A percentile compares a stretch with the other conserved stretches of the same genome.
These are phyloP conservation scores for Ophiostoma sp. DNA, from an alignment of 2,329 filamentous ascomycete genomes.

Conservation along the genomic window DNA sequence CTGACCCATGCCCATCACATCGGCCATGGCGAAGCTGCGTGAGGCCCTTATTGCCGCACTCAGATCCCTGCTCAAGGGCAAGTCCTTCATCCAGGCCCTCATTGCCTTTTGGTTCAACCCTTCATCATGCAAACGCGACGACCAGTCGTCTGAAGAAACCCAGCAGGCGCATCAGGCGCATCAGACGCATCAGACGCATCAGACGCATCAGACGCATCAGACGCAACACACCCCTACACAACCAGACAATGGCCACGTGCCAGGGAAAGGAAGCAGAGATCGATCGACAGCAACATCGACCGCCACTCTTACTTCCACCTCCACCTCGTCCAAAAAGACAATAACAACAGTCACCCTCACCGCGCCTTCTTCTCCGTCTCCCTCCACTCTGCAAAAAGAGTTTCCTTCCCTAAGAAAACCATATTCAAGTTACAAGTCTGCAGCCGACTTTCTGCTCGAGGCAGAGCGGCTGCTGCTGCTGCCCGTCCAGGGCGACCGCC, in stretches of 20 bases:
- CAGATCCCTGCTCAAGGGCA: constrained; percentile 54
- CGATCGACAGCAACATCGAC: background rate
- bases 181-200: background rate
- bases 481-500: constrained; percentile 42
- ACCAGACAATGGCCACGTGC: constrained; percentile 11
- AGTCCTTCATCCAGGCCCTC: constrained; percentile 53
- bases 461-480: constrained; percentile 49
- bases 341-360: constrained; percentile 12
- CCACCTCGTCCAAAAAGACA: constrained; percentile 12
- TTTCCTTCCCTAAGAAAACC: background rate
- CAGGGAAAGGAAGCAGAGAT: constrained; percentile 12
- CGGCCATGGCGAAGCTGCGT: constrained; percentile 51
- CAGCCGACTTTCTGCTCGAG: constrained; percentile 48
- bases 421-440: background rate
- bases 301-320: background rate
- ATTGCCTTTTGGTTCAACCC: constrained; percentile 49
- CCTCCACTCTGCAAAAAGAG: constrained; percentile 11
- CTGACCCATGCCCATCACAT: too few relatives aligned
- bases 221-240: background rate
- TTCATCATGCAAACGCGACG: background rate
- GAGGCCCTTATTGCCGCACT: constrained; percentile 51
- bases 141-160: background rate
- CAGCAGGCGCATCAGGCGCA: constrained; percentile 4
- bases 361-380: constrained; percentile 12
- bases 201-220: background rate